Base-by-base conservation (phyloP, 2,329 filamentous ascomycete species). In the Cercospora zeina region DNA sequence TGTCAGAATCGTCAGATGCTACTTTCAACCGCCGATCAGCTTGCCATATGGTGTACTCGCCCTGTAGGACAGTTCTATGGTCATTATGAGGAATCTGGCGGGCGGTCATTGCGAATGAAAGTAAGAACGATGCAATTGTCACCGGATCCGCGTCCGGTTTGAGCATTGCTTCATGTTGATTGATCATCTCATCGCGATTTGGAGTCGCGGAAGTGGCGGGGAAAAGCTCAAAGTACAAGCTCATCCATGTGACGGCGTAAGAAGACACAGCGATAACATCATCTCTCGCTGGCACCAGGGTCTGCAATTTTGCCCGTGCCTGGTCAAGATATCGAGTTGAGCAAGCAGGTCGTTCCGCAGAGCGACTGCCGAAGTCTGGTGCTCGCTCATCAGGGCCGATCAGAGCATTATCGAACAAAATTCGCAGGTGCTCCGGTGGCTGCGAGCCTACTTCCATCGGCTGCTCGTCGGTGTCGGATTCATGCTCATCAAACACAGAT, bases 391-490 rank as follows among this genome's bases (percentile, higher is more conserved):
- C 60, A 19, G 64, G 67, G 8, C 60, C 61, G n/a, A 74, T 68
- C 53, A 71, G 62, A 31, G 69, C 67, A 54, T 74, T 73, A 37
- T 74, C 68, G 60, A 75, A 74, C 9, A 74, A 65, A 30, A 70
- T 69, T 39, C 65, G 67, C 1, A 75, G 58, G 59, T 75, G 72
- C 8, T 68, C 62, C 30, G 73, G 73, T 37, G 56, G 42, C 24
- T 31, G 56, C 1, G 34, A 49, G 6, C 30, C 30, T 45, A 47
- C 47, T 9, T 27, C 19, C 33, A 53, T 59, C 7, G 19, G 27
- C 9, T 33, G 56, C 49, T 53, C 56, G 8, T 63, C 59, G 16
- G 49, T 21, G 11, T 62, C 51, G n/a, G 54, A 58, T 9, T 58
- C 60, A 19, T 37, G 33, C 2, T 62, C 59, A 13, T 56, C 45